Base-by-base conservation (phyloP, 768 basidiomycete genomes). In the Filobasidium floriforme region DNA sequence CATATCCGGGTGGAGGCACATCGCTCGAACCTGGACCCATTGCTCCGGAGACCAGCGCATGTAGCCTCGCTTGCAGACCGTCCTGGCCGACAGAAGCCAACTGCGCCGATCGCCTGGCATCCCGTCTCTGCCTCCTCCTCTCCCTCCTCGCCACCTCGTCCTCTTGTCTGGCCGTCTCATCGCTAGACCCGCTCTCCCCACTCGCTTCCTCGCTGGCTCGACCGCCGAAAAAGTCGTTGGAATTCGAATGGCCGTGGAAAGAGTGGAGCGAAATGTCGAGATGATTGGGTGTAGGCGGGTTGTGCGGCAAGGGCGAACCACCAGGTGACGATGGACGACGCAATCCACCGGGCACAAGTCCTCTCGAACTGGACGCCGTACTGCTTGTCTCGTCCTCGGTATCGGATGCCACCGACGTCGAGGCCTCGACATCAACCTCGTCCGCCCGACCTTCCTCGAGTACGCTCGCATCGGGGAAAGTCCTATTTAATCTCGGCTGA, bases 271-370 rank as follows among this genome's bases (percentile, higher is more conserved):
- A 79, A 46, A 82, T 81, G 59, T 82, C 81, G 5, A 80, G 69
- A 44, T 79, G 62, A 62, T 80, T 80, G 0, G 81, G 81, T 41
- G 81, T 82, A 15, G 81, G 81, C 10, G 81, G 81, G 68, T 81
- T 82, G 66, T 77, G 78, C 37, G 76, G 73, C 26, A 72, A 67
- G 1, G 73, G 70, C 12, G 75, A 73, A 19, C 68, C 62, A 37
- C 66, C 67, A 37, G 64, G 59, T 28, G 59, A 57, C 19, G 54
- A 59, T n/a, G 26, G 41, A 9, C 41, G 46, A 46, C 41, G 29
- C 24, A 43, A 4, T 57, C 26, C 54, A 24, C 24, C 54, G 54
- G 29, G 54, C 24, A 26, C 24, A 15, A 57, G 22, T 22, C 46
- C 22, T 14, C 29, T 2, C 5, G 19, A 28, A 57, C 54, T 57